Evolutionary conservation across 768 basidiomycete genomes (phyloP), one percentile per base, ranked within the genome.

Genomic region (Lentinula sp.): DNA sequence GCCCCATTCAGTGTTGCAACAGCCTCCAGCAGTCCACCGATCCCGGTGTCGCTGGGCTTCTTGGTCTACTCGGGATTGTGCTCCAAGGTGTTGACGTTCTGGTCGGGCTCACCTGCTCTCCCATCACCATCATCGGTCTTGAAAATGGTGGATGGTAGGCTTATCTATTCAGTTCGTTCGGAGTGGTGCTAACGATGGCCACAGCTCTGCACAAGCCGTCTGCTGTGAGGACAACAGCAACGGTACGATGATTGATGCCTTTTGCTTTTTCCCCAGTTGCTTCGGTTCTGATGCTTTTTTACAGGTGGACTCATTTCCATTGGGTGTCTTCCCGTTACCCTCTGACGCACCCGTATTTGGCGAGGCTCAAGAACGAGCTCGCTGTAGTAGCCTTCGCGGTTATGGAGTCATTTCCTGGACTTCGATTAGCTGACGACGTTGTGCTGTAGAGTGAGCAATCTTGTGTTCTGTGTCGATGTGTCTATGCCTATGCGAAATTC

Each of bases 61-160:
- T 69, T n/a, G 61, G 36, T 15, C 56, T 59, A n/a, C 7, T 61
- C 59, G 68, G 67, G 60, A 64, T 68, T 57, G 89, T 88, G 69
- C 74, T 91, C 4, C 80, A 90, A 6, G 88, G 42, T 16, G 7
- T 36, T 7, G 35, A 15, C 32, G 46, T 50, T 35, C 2, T 20
- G 23, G 49, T 64, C 16, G 57, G 28, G 15, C 28, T 51, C 15
- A 37, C 41, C 3, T 66, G 65, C 57, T 28, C 48, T 16, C 52
- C 56, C 23, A n/a, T 45, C 28, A 42, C 28, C 18, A 20, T 42
- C 6, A 23, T 64, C 28, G 52, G 18, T 67, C 0, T 55, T 60
- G 13, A 6, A n/a, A 45, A 9, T 15, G 52, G 16, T 15, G 12
- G n/a, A 46, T 52, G 51, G 36, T 33, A 35, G 35, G 51, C 10